Evolutionary conservation across 2,329 filamentous ascomycete genomes (phyloP), one percentile per base, ranked within the genome.

Genomic region (Lecanicillium sp.): DNA sequence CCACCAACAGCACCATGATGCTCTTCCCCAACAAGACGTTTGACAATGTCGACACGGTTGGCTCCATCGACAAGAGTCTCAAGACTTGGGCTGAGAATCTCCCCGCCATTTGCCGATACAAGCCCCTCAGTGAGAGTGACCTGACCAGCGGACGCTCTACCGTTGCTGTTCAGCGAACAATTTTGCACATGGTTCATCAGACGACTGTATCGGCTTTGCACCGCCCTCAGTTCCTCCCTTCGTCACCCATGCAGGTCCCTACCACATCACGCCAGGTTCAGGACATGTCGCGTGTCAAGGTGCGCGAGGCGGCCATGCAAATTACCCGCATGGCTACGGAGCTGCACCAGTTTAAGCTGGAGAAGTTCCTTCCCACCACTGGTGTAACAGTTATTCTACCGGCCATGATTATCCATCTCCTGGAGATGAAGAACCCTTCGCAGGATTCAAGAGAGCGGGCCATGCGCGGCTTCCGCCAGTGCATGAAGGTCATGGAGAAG

Each of bases 181-280:
- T 96, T 15, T 68, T 97, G 27, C 87, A 94, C 59, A 94, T 96
- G 83, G 80, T 95, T 2, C 95, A 94, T 61, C 85, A 88, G 59
- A 94, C 90, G 2, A 94, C 89, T 1, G 74, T 94, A 14, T 95
- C 87, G 37, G 90, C 90, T 3, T 71, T 97, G 14, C 89, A 96
- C 59, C 81, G 90, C 20, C 90, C 90, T 3, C 88, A 94, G 48
- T 90, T 96, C 43, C 72, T 95, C 29, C 87, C 88, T 1, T 82
- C 82, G 0, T 78, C 79, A 11, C 78, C 82, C 2, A 56, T 56
- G 43, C 68, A 69, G 48, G 60, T 62, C 6, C 68, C 71, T 13
- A 68, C 64, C 46, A 67, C 68, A 13, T 77, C 77, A 27, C 74
- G 77, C 10, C 81, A 88, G 48, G 68, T 89, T 12, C 84, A 94